phyloP scores from a whole-genome alignment of 768 basidiomycete genomes.

The Sporobolomyces roseus region DNA sequence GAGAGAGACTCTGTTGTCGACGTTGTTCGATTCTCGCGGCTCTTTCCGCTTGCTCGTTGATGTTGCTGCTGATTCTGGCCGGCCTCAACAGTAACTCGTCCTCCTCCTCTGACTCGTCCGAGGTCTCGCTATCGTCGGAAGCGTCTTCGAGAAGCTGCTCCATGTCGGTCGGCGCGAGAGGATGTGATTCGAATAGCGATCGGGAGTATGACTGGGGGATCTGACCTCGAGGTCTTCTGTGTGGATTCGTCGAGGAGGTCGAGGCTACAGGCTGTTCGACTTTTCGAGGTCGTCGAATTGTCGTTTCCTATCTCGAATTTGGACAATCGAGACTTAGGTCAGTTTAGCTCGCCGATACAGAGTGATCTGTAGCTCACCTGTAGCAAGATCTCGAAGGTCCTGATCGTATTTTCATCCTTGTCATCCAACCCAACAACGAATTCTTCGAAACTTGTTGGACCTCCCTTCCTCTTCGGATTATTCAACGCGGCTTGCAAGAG shows the following conservation, averaged over 20 bases:
- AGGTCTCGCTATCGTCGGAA: not conserved
- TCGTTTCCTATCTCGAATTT: not conserved
- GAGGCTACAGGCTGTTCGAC: not conserved
- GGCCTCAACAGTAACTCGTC: no score
- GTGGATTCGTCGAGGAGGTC: not conserved
- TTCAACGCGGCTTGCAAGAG: constrained; percentile 16
- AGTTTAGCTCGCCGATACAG: not conserved
- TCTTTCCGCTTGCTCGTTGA: no score
- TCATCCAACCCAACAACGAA: constrained; percentile 23
- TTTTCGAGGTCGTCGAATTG: constrained; percentile 9
- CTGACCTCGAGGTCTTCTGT: not conserved
- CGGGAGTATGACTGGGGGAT: no score
- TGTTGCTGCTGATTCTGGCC: no score
- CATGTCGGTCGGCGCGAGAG: no score
- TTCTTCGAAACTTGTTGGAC: constrained; percentile 1
- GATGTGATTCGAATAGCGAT: no score
- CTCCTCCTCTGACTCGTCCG: not conserved
- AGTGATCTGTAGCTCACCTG: not conserved
- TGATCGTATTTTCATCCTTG: not conserved
- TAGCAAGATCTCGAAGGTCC: constrained; percentile 19
- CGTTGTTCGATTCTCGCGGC: no score
- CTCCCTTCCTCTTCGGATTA: constrained; percentile 3
- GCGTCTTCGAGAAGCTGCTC: no score
- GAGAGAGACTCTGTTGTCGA: no score
- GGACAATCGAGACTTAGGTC: not conserved